A percentile compares a stretch with the other conserved stretches of the same genome.
phyloP scores from a whole-genome alignment of 2,329 filamentous ascomycete species.

The Neopestalotiopsis clavispora region DNA sequence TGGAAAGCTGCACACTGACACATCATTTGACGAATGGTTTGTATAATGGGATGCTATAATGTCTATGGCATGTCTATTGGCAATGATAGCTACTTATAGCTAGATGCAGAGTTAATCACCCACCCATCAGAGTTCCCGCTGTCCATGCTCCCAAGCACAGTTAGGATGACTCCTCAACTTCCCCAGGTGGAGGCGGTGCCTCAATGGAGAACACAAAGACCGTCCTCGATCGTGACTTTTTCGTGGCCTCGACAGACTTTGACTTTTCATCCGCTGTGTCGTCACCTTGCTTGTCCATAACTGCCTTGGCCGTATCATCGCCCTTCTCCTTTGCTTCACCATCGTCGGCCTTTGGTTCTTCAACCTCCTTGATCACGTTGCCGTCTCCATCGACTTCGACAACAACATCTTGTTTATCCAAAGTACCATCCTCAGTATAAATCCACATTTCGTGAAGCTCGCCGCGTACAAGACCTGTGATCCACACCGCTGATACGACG shows the following conservation, averaged over 20 bases:
- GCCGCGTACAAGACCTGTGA: slow-evolving; percentile 72
- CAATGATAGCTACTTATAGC: too few relatives aligned
- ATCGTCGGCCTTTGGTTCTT: slow-evolving; percentile 40
- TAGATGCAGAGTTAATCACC: too few relatives aligned
- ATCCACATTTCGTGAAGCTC: slow-evolving; percentile 79
- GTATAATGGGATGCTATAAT: not conserved
- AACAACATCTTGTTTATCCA: slow-evolving; percentile 59
- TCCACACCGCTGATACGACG: slow-evolving; percentile 76
- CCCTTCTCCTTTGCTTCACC: slow-evolving; percentile 34
- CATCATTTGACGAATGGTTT: not conserved
- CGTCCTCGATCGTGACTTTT: slow-evolving; percentile 21
- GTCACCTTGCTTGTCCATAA: slow-evolving; percentile 8
- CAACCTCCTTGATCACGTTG: slow-evolving; percentile 46
- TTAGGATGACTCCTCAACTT: slow-evolving; percentile 2
- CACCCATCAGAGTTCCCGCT: too few relatives aligned
- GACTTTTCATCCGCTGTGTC: slow-evolving; percentile 14
- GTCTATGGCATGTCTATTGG: not conserved
- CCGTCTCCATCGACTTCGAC: slow-evolving; percentile 59
- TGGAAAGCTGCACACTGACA: too few relatives aligned
- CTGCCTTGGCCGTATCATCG: slow-evolving; percentile 15
- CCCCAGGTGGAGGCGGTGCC: slow-evolving; percentile 25
- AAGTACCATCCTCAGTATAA: slow-evolving; percentile 75
- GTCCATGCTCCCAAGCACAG: not conserved
- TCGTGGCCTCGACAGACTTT: slow-evolving; percentile 5
- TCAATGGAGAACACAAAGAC: slow-evolving; percentile 37